Conservation (phyloP, 192 early-diverging fungal species). For the Lunasporangiospora selenospora region DNA sequence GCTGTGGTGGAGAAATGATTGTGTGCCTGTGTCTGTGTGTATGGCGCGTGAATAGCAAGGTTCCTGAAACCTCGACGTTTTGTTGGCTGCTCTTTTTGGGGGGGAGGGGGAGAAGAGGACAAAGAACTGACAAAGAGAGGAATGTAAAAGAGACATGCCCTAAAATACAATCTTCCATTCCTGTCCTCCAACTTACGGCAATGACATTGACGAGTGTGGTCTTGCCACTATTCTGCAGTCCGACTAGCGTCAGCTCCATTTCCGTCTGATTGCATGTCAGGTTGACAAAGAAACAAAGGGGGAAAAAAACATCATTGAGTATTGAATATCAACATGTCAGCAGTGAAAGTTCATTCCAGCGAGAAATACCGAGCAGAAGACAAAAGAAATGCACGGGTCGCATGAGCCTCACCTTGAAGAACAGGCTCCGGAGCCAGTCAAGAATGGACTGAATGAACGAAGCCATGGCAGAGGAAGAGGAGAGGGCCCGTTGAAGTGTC, state of each 20-base stretch:
- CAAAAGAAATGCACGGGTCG: background rate
- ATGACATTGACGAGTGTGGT: constrained; percentile 89
- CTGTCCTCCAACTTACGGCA: constrained; percentile 62
- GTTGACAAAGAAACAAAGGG: no score
- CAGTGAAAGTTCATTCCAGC: no score
- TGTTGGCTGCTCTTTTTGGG: no score
- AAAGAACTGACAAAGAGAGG: background rate
- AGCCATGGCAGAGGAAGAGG: constrained; percentile 59
- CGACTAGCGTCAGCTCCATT: constrained; percentile 90
- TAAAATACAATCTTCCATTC: no score
- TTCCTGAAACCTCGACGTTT: no score
- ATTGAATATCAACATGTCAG: no score
- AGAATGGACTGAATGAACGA: constrained; percentile 63
- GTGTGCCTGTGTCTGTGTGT: no score
- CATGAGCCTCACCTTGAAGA: constrained; percentile 70
- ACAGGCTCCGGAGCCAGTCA: constrained; percentile 79
- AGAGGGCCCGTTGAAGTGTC: background rate
- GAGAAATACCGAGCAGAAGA: no score
- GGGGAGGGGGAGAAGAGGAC: no score
- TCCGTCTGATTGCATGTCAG: constrained; percentile 60
- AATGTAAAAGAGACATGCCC: background rate
- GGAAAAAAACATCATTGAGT: no score
- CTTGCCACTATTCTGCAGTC: constrained; percentile 88
- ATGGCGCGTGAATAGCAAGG: no score
- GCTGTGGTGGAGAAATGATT: no score